Evolutionary conservation across 2,329 filamentous ascomycete species (phyloP).

Genomic region (Neonectria ditissima): DNA sequence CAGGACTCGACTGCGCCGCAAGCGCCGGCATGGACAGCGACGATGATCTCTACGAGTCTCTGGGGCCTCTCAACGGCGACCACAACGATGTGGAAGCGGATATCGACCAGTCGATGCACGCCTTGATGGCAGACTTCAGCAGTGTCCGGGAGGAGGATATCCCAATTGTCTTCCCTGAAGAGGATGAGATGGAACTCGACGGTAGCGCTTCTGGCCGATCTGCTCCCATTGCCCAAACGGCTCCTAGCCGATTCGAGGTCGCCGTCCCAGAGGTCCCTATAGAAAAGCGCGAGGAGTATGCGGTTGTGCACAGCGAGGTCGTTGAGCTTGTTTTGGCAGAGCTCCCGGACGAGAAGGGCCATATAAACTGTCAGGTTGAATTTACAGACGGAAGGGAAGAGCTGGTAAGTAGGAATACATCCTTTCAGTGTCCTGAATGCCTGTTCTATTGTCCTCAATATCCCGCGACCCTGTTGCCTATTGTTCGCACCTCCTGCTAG

Average conservation of each 20-base stretch:
- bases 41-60: constrained; percentile 23
- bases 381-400: constrained; percentile 61
- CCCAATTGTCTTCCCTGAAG: neutral
- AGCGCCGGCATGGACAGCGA: constrained; percentile 40
- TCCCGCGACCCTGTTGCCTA: neutral
- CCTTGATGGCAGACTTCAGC: constrained; percentile 19
- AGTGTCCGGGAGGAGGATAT: neutral
- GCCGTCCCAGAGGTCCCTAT: constrained; percentile 44
- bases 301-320: constrained; percentile 49
- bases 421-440: too few species aligned
- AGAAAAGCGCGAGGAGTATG: constrained; percentile 48
- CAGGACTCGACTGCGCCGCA: constrained; percentile 13
- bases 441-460: constrained; percentile 9
- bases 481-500: neutral
- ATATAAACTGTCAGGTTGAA: constrained; percentile 53
- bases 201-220: neutral
- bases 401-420: constrained; percentile 54
- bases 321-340: constrained; percentile 53
- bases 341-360: constrained; percentile 39
- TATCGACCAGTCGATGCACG: constrained; percentile 25
- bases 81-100: constrained; percentile 12
- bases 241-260: constrained; percentile 45
- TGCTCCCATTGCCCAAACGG: neutral
- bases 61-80: neutral
- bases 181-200: neutral